Percentiles rank a stretch among this genome's conserved stretches.
Evolutionary conservation across 768 basidiomycete species (phyloP).

Genomic region (Mycena latifolia): DNA sequence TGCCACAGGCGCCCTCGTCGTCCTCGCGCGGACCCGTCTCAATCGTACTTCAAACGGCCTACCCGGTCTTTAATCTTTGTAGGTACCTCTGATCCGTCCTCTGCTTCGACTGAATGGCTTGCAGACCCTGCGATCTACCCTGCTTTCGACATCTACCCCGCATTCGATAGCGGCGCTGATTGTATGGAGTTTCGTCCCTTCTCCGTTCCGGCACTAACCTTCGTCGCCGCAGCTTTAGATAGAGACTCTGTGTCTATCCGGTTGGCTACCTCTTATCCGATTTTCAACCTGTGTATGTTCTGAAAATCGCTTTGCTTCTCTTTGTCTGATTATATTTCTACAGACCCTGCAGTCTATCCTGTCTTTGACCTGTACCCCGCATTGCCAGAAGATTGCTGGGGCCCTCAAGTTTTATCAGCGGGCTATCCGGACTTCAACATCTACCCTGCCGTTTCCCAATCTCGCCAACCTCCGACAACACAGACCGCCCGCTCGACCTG

Average conservation of each 20-base stretch:
- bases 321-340: neutral
- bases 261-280: conserved; percentile 33
- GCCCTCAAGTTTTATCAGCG: conserved; percentile 16
- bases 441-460: conserved; percentile 43
- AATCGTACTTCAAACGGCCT: conserved; percentile 19
- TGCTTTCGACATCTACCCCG: conserved; percentile 22
- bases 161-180: conserved; percentile 8
- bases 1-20: neutral
- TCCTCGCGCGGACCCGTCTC: conserved; percentile 11
- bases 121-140: conserved; percentile 25
- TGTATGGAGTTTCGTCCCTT: neutral
- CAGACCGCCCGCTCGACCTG: neutral
- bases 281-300: conserved; percentile 39
- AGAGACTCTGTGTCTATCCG: conserved; percentile 10
- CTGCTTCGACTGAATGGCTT: neutral
- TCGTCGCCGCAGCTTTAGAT: neutral
- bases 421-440: conserved; percentile 53
- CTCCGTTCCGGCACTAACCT: neutral
- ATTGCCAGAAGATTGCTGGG: conserved; percentile 15
- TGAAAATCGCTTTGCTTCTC: neutral
- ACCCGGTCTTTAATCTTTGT: conserved; percentile 43
- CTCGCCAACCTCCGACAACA: conserved; percentile 1
- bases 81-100: conserved; percentile 1
- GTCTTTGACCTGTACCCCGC: conserved; percentile 50
- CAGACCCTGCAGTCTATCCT: conserved; percentile 46